A percentile compares a stretch with the other conserved stretches of the same genome.
phyloP scores from a whole-genome alignment of 352 stramenopile genomes.

The Phytophthora hibernalis region DNA sequence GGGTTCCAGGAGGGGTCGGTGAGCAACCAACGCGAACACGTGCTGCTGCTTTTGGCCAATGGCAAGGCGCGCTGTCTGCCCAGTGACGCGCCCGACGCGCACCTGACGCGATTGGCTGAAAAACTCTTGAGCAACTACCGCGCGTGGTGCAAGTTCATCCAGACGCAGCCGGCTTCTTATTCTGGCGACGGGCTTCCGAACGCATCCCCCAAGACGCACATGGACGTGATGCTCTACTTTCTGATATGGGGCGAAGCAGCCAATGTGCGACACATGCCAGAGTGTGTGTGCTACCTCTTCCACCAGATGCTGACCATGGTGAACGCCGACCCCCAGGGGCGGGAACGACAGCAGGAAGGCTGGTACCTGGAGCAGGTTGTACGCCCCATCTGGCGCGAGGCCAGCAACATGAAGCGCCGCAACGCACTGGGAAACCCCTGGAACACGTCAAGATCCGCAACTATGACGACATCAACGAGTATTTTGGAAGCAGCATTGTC shows the following conservation, averaged over 20 bases:
- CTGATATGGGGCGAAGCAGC: constrained; percentile 96
- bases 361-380: constrained; percentile 75
- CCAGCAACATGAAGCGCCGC: constrained; percentile 75
- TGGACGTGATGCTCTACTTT: constrained; percentile 97
- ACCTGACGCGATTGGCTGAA: constrained; percentile 68
- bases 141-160: constrained; percentile 80
- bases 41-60: constrained; percentile 83
- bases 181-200: constrained; percentile 29
- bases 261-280: constrained; percentile 97
- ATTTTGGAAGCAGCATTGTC: constrained; percentile 80
- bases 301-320: constrained; percentile 80
- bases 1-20: constrained; percentile 87
- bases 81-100: constrained; percentile 56
- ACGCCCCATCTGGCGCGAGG: constrained; percentile 72
- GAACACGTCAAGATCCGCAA: constrained; percentile 84
- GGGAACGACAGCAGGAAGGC: constrained; percentile 47
- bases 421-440: constrained; percentile 64
- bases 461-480: constrained; percentile 88
- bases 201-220: constrained; percentile 49
- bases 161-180: constrained; percentile 79
- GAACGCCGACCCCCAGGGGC: constrained; percentile 56
- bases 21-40: constrained; percentile 86
- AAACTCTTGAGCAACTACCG: constrained; percentile 83
- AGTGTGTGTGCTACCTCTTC: constrained; percentile 98
- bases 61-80: constrained; percentile 62